phyloP scores from a whole-genome alignment of 73 alveolate species.

The Tetrahymena elliotti region DNA sequence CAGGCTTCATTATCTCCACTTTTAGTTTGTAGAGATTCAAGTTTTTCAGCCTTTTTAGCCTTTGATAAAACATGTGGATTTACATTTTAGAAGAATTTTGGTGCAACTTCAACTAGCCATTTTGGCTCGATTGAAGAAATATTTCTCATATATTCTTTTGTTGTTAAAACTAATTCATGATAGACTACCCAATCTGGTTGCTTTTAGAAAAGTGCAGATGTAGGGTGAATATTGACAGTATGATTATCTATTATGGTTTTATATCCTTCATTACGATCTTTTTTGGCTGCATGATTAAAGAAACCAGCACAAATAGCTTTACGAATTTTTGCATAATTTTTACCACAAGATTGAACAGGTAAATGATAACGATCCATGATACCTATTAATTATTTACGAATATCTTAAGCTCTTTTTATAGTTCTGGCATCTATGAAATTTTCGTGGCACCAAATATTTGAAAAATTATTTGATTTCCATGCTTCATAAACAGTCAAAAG shows the following conservation, averaged over 20 bases:
- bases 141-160: slow-evolving; percentile 98
- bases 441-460: slow-evolving; percentile 98
- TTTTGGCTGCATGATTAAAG: slow-evolving; percentile 87
- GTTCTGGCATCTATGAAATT: slow-evolving; percentile 96
- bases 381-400: slow-evolving; percentile 74
- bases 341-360: slow-evolving; percentile 67
- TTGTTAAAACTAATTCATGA: slow-evolving; percentile 90
- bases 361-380: slow-evolving; percentile 91
- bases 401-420: slow-evolving; percentile 84
- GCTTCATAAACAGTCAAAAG: slow-evolving; percentile 96
- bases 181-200: slow-evolving; percentile 98
- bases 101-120: slow-evolving; percentile 99
- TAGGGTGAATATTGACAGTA: slow-evolving; percentile 98
- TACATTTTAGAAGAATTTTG: slow-evolving; percentile 90
- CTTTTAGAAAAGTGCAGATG: slow-evolving; percentile 93
- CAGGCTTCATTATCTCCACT: slow-evolving; percentile 99
- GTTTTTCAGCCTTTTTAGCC: slow-evolving; percentile 92
- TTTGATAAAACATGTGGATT: slow-evolving; percentile 68
- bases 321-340: slow-evolving; percentile 69
- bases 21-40: slow-evolving; percentile 93
- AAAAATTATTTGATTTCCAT: slow-evolving; percentile 75
- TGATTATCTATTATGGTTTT: slow-evolving; percentile 90
- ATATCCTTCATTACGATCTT: slow-evolving; percentile 91
- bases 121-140: slow-evolving; percentile 92
- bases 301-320: slow-evolving; percentile 96